Percentiles rank a stretch among this genome's conserved stretches.
Evolutionary conservation across 1,284 basidiomycete genomes (phyloP).

Genomic region (Violaceomyces palustris): DNA sequence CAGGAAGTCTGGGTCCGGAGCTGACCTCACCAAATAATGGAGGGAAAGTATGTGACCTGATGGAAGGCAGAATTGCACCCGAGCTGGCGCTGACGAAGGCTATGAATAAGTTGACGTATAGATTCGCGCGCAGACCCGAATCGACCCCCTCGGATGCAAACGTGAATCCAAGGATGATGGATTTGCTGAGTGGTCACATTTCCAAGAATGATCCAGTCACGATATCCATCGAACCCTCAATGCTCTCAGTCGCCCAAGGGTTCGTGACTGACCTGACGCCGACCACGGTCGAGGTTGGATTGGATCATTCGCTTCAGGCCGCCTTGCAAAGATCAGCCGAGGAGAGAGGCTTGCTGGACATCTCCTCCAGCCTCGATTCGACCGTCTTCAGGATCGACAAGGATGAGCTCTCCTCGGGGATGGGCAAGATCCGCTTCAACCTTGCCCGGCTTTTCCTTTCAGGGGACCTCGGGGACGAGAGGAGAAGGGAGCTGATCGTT

Average conservation of each 20-base stretch:
- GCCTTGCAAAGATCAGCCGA: constrained; percentile 23
- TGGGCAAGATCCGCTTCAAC: constrained; percentile 83
- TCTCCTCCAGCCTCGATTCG: constrained; percentile 3
- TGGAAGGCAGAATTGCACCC: not conserved
- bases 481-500: constrained; percentile 69
- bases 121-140: constrained; percentile 63
- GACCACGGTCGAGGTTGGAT: constrained; percentile 65
- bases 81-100: not conserved
- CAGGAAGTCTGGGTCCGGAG: no score
- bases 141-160: no score
- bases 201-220: constrained; percentile 74
- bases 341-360: constrained; percentile 3
- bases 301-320: constrained; percentile 68
- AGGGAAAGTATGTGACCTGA: no score
- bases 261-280: constrained; percentile 72
- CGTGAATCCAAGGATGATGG: no score
- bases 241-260: constrained; percentile 77
- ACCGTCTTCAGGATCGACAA: constrained; percentile 82
- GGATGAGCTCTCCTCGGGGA: constrained; percentile 81
- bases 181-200: constrained; percentile 74
- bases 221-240: constrained; percentile 71
- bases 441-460: constrained; percentile 79
- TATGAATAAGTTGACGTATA: constrained; percentile 61
- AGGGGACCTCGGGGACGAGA: constrained; percentile 57
- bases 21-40: no score